A percentile compares a stretch with the other conserved stretches of the same genome.
Evolutionary conservation across 1,284 basidiomycete species (phyloP).

Genomic region (Neonothopanus nambi): DNA sequence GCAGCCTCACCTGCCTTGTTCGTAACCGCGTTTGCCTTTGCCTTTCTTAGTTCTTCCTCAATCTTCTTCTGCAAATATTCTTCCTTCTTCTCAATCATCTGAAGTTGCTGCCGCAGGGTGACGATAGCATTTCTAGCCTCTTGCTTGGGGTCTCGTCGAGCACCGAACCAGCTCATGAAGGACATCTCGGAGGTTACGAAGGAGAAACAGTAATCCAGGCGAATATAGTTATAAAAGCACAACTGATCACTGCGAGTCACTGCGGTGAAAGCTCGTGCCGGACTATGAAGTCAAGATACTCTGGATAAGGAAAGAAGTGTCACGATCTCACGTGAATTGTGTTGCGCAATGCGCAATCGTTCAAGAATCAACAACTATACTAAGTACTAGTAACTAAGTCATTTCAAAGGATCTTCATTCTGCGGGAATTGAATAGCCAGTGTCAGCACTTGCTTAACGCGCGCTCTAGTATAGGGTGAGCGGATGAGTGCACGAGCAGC

Average conservation of each 20-base stretch:
- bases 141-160: slow-evolving; percentile 77
- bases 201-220: neutral
- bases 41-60: slow-evolving; percentile 92
- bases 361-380: too few species aligned
- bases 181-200: slow-evolving; percentile 70
- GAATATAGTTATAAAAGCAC: neutral
- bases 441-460: too few species aligned
- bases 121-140: slow-evolving; percentile 87
- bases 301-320: slow-evolving; percentile 21
- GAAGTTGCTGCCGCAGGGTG: slow-evolving; percentile 80
- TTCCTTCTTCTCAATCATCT: slow-evolving; percentile 99
- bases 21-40: slow-evolving; percentile 88
- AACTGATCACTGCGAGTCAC: neutral
- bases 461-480: too few species aligned
- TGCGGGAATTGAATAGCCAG: too few species aligned
- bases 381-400: too few species aligned
- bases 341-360: too few species aligned
- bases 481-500: too few species aligned
- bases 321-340: too few species aligned
- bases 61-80: slow-evolving; percentile 97
- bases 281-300: slow-evolving; percentile 15
- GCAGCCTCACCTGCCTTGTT: slow-evolving; percentile 85
- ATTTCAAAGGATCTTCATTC: too few species aligned
- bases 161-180: slow-evolving; percentile 85
- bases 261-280: slow-evolving; percentile 19